Base-by-base conservation (phyloP, 148 eudicot species). In the Vaccinium myrtillus region DNA sequence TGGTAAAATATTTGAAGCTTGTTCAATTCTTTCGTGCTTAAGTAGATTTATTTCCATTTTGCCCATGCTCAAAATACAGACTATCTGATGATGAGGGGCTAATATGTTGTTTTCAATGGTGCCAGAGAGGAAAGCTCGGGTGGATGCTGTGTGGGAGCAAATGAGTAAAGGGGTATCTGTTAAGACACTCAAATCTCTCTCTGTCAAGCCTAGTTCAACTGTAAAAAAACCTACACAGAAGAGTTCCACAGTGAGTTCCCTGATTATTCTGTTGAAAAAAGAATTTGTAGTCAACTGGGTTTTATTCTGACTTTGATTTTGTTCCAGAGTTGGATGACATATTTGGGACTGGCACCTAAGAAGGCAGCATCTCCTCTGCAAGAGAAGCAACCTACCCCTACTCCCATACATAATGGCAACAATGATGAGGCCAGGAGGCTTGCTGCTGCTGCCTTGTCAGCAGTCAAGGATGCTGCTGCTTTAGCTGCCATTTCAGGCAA, bases 401-500 rank as follows among this genome's bases (percentile, higher is more conserved):
- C 76, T 59, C 67, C 82, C 56, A 61, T 56, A 58, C 90, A 89
- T 73, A 92, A 92, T 87, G 92, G 91, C 78, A 86, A 73, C 81
- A 87, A 90, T 86, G 98, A 93, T 79, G 98, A 95, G 78, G 90
- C 95, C 32, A 95, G 88, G 89, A 97, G 83, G 86, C 89, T 95
- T 81, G 99, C 99, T 75, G 94, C 96, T 82, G 93, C 95, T 78
- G 99, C 99, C 83, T 93, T 97, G 76, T 90, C 92, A 48, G 98
- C 98, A 23, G 96, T 92, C 23, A 92, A 86, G 87, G 95, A 93
- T 79, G 89, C 93, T 84, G 90, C 92, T 77, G 88, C 92, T 86
- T 65, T 54, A 48, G 88, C 91, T 81, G 89, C 88, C 82, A 82
- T 91, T 81, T 77, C 87, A 25, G 86, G 88, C 84, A 88, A 79